phyloP scores from a whole-genome alignment of 2,329 filamentous ascomycete genomes.

The Emmonsiellopsis sp. region DNA sequence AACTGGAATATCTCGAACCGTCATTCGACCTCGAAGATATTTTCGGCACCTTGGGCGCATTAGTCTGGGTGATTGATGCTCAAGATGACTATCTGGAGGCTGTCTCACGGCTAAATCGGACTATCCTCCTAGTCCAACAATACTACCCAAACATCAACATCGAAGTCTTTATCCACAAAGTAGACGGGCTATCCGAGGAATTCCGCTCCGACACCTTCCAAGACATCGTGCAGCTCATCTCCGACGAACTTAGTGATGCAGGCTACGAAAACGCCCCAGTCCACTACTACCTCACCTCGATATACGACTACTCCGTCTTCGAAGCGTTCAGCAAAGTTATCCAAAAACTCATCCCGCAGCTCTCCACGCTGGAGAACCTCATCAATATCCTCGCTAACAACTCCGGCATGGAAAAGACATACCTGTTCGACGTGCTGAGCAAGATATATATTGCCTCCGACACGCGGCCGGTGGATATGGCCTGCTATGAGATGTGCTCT shows the following conservation, averaged over 20 bases:
- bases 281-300: conserved; percentile 91
- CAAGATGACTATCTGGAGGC: conserved; percentile 96
- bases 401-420: conserved; percentile 94
- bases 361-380: conserved; percentile 85
- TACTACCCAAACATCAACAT: conserved; percentile 91
- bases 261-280: conserved; percentile 90
- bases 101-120: conserved; percentile 74
- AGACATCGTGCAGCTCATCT: conserved; percentile 91
- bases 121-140: conserved; percentile 80
- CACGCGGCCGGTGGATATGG: conserved; percentile 84
- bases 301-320: conserved; percentile 98
- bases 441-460: conserved; percentile 99
- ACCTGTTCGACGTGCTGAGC: conserved; percentile 92
- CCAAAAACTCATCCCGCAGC: conserved; percentile 88
- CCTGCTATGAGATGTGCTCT: conserved; percentile 94
- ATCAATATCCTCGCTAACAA: conserved; percentile 89
- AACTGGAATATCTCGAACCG: conserved; percentile 84
- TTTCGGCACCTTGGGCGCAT: conserved; percentile 84
- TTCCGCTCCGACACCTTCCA: conserved; percentile 94
- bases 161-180: conserved; percentile 98
- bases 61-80: conserved; percentile 98
- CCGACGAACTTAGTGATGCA: conserved; percentile 87
- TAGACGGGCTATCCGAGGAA: conserved; percentile 93
- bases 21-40: conserved; percentile 87
- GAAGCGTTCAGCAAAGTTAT: conserved; percentile 98